Conservation (phyloP, 306 rosid genomes). For the Malus sieversii region DNA sequence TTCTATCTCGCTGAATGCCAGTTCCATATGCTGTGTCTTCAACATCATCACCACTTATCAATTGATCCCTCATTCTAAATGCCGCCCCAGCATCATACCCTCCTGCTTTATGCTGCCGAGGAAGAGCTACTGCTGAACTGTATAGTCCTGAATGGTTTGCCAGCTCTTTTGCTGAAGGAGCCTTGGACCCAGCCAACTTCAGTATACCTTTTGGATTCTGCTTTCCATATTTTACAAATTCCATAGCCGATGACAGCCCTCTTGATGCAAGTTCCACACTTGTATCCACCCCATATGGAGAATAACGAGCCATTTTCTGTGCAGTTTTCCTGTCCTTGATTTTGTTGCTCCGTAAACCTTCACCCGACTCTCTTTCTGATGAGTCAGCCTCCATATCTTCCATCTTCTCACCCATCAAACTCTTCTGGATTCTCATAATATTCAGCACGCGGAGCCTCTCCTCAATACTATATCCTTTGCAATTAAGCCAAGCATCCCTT, state of each 20-base stretch:
- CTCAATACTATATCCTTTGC: conserved; percentile 84
- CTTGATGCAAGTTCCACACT: conserved; percentile 40
- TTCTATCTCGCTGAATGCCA: conserved; percentile 41
- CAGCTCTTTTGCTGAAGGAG: conserved; percentile 39
- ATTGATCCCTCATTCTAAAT: conserved; percentile 49
- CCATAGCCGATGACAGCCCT: conserved; percentile 28
- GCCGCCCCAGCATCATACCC: conserved; percentile 47
- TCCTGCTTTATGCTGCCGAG: conserved; percentile 39
- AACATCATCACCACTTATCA: conserved; percentile 36
- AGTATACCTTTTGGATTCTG: conserved; percentile 70
- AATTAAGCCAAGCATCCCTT: conserved; percentile 92
- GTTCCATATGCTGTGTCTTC: conserved; percentile 52
- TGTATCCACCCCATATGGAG: conserved; percentile 43
- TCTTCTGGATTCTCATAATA: conserved; percentile 76
- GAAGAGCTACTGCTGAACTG: conserved; percentile 45
- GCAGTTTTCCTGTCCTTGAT: conserved; percentile 49
- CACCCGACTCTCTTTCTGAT: conserved; percentile 69
- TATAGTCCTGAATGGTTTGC: conserved; percentile 36
- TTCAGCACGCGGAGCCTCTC: conserved; percentile 87
- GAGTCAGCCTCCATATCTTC: conserved; percentile 61
- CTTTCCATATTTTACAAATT: conserved; percentile 49
- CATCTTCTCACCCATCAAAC: conserved; percentile 78
- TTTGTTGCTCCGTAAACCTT: conserved; percentile 46
- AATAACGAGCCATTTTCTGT: conserved; percentile 36
- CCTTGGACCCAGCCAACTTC: conserved; percentile 60